A percentile compares a stretch with the other conserved stretches of the same genome.
phyloP scores from a whole-genome alignment of 1,284 basidiomycete species.

The Ganoderma meredithae region DNA sequence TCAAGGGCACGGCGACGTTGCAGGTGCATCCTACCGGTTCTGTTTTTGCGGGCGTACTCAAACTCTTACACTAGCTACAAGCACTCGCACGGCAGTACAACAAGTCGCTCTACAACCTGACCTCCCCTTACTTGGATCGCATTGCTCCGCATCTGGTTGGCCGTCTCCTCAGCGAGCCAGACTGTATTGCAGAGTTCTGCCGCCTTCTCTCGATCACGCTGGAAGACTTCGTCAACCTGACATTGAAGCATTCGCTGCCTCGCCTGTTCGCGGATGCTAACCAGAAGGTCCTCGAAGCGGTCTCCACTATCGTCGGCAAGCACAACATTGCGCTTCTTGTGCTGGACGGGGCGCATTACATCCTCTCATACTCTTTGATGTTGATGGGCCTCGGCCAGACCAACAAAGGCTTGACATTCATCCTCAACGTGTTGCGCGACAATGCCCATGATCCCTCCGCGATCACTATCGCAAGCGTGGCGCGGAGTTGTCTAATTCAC shows the following conservation, averaged over 20 bases:
- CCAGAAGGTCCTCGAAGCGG: constrained; percentile 46
- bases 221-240: constrained; percentile 73
- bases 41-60: background rate
- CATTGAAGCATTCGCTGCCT: constrained; percentile 74
- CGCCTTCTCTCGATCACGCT: constrained; percentile 64
- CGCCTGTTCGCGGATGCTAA: constrained; percentile 73
- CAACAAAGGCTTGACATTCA: constrained; percentile 66
- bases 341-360: constrained; percentile 65
- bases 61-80: constrained; percentile 56
- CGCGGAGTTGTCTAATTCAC: constrained; percentile 71
- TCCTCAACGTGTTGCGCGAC: constrained; percentile 58
- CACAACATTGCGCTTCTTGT: constrained; percentile 61
- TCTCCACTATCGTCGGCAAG: constrained; percentile 51
- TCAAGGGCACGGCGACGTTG: constrained; percentile 74
- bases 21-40: constrained; percentile 56
- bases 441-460: constrained; percentile 43
- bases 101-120: constrained; percentile 73
- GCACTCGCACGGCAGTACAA: constrained; percentile 62
- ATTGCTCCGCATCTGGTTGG: constrained; percentile 75
- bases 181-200: constrained; percentile 66
- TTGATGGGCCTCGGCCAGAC: constrained; percentile 60
- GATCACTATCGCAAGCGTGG: constrained; percentile 60
- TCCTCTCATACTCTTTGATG: constrained; percentile 79
- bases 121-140: constrained; percentile 74
- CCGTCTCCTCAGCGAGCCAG: constrained; percentile 65